Percentiles rank a stretch among this genome's conserved stretches.
phyloP scores from a whole-genome alignment of 495 filamentous ascomycete genomes.

The Penicillium alfredii region DNA sequence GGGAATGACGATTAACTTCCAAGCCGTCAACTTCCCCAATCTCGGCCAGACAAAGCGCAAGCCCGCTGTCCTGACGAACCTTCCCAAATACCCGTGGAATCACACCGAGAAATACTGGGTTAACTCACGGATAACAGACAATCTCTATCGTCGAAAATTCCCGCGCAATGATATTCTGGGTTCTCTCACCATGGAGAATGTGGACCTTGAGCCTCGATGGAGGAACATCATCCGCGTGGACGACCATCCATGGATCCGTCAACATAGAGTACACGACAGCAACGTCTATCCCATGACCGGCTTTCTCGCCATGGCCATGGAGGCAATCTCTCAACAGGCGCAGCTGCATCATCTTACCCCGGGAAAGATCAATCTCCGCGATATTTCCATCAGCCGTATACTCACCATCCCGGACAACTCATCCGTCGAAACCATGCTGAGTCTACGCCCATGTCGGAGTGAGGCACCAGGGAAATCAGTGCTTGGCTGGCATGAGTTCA shows the following conservation, averaged over 20 bases:
- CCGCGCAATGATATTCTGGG: constrained; percentile 28
- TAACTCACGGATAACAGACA: constrained; percentile 18
- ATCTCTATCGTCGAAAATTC: constrained; percentile 19
- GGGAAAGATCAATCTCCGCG: constrained; percentile 25
- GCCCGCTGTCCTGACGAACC: constrained; percentile 20
- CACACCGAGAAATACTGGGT: constrained; percentile 31
- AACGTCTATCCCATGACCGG: constrained; percentile 47
- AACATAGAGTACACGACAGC: constrained; percentile 41
- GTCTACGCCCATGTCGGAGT: constrained; percentile 14
- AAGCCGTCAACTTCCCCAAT: constrained; percentile 22
- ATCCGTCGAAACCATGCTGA: constrained; percentile 28
- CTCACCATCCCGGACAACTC: constrained; percentile 33
- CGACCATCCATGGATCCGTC: constrained; percentile 33
- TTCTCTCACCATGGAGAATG: constrained; percentile 16
- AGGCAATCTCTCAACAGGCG: constrained; percentile 43
- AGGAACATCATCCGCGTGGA: constrained; percentile 25
- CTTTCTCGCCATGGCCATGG: constrained; percentile 46
- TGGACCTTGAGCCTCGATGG: constrained; percentile 28
- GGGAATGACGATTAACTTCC: constrained; percentile 19
- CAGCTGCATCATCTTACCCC: constrained; percentile 18
- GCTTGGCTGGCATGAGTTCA: constrained; percentile 40
- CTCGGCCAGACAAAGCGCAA: constrained; percentile 1
- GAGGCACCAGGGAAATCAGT: constrained; percentile 23
- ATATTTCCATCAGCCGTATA: constrained; percentile 34
- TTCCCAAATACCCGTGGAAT: constrained; percentile 36